These are phyloP conservation scores for Fusarium cicatricum DNA, from an alignment of 2,329 filamentous ascomycete genomes.

Conservation along the genomic window DNA sequence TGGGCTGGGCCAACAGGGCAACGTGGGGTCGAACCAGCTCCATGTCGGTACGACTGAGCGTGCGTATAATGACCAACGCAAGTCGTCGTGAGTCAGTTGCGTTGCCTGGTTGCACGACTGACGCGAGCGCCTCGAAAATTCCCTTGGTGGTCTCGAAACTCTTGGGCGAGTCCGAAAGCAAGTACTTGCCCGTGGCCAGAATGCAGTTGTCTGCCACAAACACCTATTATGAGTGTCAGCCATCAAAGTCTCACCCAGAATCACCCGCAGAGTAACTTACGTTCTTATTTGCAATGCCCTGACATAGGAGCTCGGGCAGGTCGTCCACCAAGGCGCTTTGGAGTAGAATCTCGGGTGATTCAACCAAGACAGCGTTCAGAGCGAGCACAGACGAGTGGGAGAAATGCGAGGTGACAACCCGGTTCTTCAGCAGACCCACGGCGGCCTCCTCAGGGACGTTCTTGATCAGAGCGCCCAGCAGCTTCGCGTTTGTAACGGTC, in stretches of 20 bases:
- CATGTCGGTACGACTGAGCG: conserved; percentile 79
- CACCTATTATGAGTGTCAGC: conserved; percentile 56
- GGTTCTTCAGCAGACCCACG: conserved; percentile 66
- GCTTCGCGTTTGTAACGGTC: conserved; percentile 88
- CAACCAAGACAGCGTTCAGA: conserved; percentile 86
- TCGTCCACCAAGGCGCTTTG: conserved; percentile 74
- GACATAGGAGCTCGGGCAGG: conserved; percentile 77
- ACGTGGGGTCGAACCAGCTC: conserved; percentile 86
- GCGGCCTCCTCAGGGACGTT: conserved; percentile 80
- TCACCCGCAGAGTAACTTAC: conserved; percentile 59
- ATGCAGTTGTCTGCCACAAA: conserved; percentile 89
- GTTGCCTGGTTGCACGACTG: conserved; percentile 78
- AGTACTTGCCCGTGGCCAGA: conserved; percentile 88
- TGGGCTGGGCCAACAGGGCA: conserved; percentile 77
- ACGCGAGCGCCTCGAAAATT: conserved; percentile 80
- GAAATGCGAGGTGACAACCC: conserved; percentile 80
- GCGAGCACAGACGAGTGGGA: conserved; percentile 83
- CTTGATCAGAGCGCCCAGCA: conserved; percentile 89
- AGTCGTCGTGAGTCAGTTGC: conserved; percentile 86
- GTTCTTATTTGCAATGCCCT: conserved; percentile 79
- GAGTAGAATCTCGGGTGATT: conserved; percentile 76
- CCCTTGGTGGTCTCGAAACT: conserved; percentile 80
- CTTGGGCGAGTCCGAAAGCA: conserved; percentile 74
- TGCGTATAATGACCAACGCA: conserved; percentile 86
- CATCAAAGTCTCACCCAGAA: background rate